Conservation (phyloP, 768 basidiomycete species). For the Trametes coccinea region DNA sequence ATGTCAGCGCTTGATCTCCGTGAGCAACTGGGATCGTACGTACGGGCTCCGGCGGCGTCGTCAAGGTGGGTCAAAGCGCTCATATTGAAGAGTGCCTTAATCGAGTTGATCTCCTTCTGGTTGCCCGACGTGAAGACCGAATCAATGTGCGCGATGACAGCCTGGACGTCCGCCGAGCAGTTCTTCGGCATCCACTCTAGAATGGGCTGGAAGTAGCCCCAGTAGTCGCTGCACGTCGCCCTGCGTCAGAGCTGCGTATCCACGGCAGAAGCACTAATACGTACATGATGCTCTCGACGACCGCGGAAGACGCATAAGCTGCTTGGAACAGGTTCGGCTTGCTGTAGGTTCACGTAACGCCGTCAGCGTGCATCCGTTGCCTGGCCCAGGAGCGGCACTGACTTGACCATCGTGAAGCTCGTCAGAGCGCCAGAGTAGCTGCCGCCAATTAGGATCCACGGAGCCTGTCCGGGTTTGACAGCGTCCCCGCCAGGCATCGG, state of each 20-base stretch:
- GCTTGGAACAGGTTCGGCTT: conserved; percentile 61
- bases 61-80: conserved; percentile 54
- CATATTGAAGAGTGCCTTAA: conserved; percentile 64
- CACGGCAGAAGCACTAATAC: neutral
- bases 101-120: conserved; percentile 45
- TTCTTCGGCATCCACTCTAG: conserved; percentile 67
- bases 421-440: conserved; percentile 49
- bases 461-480: conserved; percentile 52
- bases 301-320: conserved; percentile 67
- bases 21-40: conserved; percentile 21
- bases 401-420: conserved; percentile 73
- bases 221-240: conserved; percentile 48
- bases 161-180: conserved; percentile 72
- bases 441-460: conserved; percentile 46
- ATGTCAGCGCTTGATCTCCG: neutral
- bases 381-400: conserved; percentile 18
- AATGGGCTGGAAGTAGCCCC: conserved; percentile 74
- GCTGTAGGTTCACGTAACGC: conserved; percentile 34
- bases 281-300: conserved; percentile 59
- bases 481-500: conserved; percentile 67
- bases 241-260: neutral
- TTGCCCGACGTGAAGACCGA: conserved; percentile 49
- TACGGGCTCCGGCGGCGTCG: conserved; percentile 62
- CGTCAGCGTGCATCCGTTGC: neutral
- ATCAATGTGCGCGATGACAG: conserved; percentile 63